Percentiles rank a stretch among this genome's conserved stretches.
These are phyloP conservation scores for Volvariella surrecta DNA, from an alignment of 1,284 basidiomycete species.

Conservation along the genomic window DNA sequence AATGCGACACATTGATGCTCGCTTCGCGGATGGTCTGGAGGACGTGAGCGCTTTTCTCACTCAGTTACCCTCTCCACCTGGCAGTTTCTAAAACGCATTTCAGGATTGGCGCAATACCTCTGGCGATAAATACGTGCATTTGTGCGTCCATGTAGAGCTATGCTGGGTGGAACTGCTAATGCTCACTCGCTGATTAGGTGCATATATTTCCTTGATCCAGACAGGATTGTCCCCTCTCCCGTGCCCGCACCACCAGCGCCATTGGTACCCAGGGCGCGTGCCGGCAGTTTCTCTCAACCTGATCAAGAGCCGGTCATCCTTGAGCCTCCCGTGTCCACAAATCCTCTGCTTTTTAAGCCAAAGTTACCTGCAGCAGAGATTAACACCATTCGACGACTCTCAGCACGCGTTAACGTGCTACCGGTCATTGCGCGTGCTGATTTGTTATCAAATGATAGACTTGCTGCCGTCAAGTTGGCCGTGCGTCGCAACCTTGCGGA, in stretches of 20 bases:
- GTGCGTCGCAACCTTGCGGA: conserved; percentile 70
- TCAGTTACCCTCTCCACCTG: conserved; percentile 4
- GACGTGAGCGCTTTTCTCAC: conserved; percentile 42
- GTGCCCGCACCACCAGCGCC: conserved; percentile 54
- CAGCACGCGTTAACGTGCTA: conserved; percentile 89
- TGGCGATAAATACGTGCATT: conserved; percentile 62
- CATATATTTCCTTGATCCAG: conserved; percentile 75
- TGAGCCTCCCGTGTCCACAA: conserved; percentile 66
- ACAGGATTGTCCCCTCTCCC: conserved; percentile 60
- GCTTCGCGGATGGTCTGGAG: conserved; percentile 59
- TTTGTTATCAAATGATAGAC: conserved; percentile 83
- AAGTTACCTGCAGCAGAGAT: conserved; percentile 74
- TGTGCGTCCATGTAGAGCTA: conserved; percentile 56
- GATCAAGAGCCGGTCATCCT: conserved; percentile 69
- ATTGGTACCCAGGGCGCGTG: conserved; percentile 52
- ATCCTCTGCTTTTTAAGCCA: conserved; percentile 55
- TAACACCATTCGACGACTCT: conserved; percentile 83
- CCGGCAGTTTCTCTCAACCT: conserved; percentile 58
- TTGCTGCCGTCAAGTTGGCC: conserved; percentile 67
- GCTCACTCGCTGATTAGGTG: conserved; percentile 38
- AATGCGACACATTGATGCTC: conserved; percentile 54
- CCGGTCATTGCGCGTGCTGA: conserved; percentile 93
- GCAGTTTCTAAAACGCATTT: neutral
- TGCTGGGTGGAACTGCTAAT: conserved; percentile 16
- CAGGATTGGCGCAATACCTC: conserved; percentile 54